These are phyloP conservation scores for Ensete glaucum DNA, from an alignment of 176 grass and related monocot species.

Conservation along the genomic window DNA sequence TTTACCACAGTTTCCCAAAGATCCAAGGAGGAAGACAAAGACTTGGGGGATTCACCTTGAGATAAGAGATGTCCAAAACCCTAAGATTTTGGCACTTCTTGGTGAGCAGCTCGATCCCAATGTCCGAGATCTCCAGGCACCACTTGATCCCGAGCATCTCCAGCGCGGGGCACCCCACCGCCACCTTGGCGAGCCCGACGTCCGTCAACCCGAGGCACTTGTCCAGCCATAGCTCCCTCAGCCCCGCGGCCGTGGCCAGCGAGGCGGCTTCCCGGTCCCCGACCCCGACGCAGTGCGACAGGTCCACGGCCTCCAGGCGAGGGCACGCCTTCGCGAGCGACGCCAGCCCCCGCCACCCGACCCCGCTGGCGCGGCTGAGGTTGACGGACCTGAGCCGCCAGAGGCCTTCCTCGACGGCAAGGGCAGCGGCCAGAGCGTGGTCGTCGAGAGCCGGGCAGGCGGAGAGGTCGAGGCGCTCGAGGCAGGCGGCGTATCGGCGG, in stretches of 20 bases:
- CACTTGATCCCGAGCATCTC: slow-evolving; percentile 80
- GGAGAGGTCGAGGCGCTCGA: slow-evolving; percentile 72
- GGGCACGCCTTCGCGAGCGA: slow-evolving; percentile 53
- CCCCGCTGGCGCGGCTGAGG: slow-evolving; percentile 57
- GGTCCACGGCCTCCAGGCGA: slow-evolving; percentile 64
- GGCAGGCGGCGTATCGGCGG: slow-evolving; percentile 28
- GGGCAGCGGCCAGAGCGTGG: slow-evolving; percentile 31
- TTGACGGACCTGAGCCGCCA: slow-evolving; percentile 32
- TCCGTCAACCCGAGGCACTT: slow-evolving; percentile 85
- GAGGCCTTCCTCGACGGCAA: slow-evolving; percentile 16
- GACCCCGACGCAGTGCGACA: slow-evolving; percentile 69
- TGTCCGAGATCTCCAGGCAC: slow-evolving; percentile 89
- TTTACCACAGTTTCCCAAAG: no score
- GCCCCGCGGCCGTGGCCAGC: slow-evolving; percentile 29
- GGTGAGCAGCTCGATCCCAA: slow-evolving; percentile 74
- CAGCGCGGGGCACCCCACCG: slow-evolving; percentile 56
- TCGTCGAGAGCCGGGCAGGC: slow-evolving; percentile 72
- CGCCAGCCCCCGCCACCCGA: slow-evolving; percentile 75
- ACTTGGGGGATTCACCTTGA: slow-evolving; percentile 33
- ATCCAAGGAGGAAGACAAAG: not conserved
- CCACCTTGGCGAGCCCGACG: slow-evolving; percentile 84
- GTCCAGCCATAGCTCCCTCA: slow-evolving; percentile 59
- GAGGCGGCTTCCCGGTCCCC: slow-evolving; percentile 70
- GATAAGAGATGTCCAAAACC: slow-evolving; percentile 74
- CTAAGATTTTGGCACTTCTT: slow-evolving; percentile 77